Conservation (phyloP, 2,329 filamentous ascomycete genomes). For the Aureobasidium sp. region DNA sequence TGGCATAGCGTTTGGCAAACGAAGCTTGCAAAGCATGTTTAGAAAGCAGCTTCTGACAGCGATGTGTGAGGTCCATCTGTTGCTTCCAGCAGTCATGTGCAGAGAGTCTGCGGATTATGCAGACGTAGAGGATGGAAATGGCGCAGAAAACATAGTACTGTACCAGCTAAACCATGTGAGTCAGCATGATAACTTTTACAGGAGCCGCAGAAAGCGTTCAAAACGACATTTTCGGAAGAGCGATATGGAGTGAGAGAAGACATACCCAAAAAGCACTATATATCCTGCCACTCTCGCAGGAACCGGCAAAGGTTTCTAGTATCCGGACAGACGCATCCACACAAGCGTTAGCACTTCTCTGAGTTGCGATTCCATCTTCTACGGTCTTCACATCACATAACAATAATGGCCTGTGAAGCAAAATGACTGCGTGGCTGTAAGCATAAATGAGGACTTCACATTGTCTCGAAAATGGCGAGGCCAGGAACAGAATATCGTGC, state of each 20-base stretch:
- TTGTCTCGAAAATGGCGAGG: slow-evolving; percentile 35
- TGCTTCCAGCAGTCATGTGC: neutral
- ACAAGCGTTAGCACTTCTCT: neutral
- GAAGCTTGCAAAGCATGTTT: neutral
- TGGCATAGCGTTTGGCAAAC: slow-evolving; percentile 6
- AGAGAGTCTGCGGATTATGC: slow-evolving; percentile 4
- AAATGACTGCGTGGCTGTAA: slow-evolving; percentile 31
- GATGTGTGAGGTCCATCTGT: neutral
- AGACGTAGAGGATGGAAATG: slow-evolving; percentile 8
- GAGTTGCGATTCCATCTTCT: neutral
- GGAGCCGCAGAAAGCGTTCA: neutral
- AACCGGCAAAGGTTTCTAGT: neutral
- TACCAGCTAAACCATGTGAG: neutral
- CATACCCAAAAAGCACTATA: slow-evolving; percentile 9
- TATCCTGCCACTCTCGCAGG: slow-evolving; percentile 2
- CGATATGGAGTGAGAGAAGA: neutral
- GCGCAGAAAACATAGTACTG: slow-evolving; percentile 14
- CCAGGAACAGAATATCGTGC: slow-evolving; percentile 42
- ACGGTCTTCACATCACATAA: slow-evolving; percentile 16
- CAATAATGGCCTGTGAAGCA: slow-evolving; percentile 30
- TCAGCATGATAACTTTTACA: neutral
- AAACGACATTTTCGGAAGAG: too few relatives aligned
- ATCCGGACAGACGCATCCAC: slow-evolving; percentile 4
- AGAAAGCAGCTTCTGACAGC: neutral
- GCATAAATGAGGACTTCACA: slow-evolving; percentile 29